These are phyloP conservation scores for Crithidia brevicula DNA, from an alignment of 208 protist species.

Conservation along the genomic window DNA sequence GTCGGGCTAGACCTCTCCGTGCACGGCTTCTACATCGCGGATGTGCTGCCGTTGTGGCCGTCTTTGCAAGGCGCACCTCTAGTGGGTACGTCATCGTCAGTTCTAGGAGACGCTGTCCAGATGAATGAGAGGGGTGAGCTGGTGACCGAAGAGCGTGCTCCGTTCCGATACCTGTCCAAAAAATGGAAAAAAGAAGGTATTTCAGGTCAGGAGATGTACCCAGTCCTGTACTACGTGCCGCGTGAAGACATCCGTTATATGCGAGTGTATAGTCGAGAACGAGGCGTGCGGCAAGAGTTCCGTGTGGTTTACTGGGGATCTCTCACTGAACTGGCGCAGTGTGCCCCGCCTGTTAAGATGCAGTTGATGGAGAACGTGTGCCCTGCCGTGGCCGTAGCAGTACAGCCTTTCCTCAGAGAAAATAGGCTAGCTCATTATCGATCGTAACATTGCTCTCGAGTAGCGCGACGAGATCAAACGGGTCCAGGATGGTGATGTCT, in stretches of 20 bases:
- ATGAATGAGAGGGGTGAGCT: slow-evolving; percentile 19
- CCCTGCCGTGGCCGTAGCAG: slow-evolving; percentile 24
- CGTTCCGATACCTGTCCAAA: slow-evolving; percentile 55
- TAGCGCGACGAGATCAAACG: too few species aligned
- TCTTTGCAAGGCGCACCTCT: neutral
- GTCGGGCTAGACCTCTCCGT: slow-evolving; percentile 33
- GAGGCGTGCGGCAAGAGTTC: slow-evolving; percentile 29
- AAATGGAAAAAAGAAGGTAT: slow-evolving; percentile 45
- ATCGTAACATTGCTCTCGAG: too few species aligned
- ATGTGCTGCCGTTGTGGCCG: neutral
- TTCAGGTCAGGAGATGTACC: slow-evolving; percentile 59
- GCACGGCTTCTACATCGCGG: slow-evolving; percentile 26
- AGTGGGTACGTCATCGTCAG: neutral
- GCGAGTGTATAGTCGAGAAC: neutral
- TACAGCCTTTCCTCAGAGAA: slow-evolving; percentile 1
- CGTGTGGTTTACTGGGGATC: slow-evolving; percentile 29
- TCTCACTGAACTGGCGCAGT: slow-evolving; percentile 27
- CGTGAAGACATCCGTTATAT: neutral
- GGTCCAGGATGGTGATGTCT: too few species aligned
- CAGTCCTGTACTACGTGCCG: slow-evolving; percentile 32
- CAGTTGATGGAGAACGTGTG: slow-evolving; percentile 38
- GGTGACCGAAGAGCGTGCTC: slow-evolving; percentile 15
- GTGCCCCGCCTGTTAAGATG: slow-evolving; percentile 39
- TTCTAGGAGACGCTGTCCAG: neutral
- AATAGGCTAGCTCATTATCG: too few species aligned